Conservation (phyloP, 208 protist genomes). For the Willaertia magna region DNA sequence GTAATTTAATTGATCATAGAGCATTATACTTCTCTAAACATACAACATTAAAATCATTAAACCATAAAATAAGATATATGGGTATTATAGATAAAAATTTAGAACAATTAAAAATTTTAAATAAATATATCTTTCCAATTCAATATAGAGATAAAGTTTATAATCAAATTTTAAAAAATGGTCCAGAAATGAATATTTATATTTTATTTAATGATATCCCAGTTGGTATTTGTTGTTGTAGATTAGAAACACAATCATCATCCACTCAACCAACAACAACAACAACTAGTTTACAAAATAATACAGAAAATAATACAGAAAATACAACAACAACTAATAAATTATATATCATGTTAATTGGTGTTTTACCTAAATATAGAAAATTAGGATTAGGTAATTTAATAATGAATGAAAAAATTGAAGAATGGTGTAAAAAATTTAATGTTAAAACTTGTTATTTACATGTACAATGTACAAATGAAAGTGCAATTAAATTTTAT, state of each 20-base stretch:
- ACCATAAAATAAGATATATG: neutral
- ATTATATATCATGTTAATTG: neutral
- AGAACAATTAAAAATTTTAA: conserved; percentile 1
- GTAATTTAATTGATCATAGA: neutral
- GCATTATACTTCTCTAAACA: neutral
- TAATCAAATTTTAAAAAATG: neutral
- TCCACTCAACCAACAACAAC: neutral
- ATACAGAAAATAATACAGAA: neutral
- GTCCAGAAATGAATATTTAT: neutral
- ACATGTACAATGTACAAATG: neutral
- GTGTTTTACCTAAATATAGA: neutral
- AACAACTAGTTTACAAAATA: neutral
- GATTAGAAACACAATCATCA: neutral
- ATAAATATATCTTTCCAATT: neutral
- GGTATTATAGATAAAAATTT: neutral
- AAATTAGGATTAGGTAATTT: neutral
- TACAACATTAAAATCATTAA: neutral
- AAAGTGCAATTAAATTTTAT: neutral
- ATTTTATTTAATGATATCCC: neutral
- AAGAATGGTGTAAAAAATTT: neutral
- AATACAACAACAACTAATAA: neutral
- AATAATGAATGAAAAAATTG: neutral
- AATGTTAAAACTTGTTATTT: neutral
- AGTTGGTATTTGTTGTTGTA: neutral
- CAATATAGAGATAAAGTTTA: neutral